Base-by-base conservation (phyloP, 2,329 filamentous ascomycete species). In the Paracoccidioides lutzii region DNA sequence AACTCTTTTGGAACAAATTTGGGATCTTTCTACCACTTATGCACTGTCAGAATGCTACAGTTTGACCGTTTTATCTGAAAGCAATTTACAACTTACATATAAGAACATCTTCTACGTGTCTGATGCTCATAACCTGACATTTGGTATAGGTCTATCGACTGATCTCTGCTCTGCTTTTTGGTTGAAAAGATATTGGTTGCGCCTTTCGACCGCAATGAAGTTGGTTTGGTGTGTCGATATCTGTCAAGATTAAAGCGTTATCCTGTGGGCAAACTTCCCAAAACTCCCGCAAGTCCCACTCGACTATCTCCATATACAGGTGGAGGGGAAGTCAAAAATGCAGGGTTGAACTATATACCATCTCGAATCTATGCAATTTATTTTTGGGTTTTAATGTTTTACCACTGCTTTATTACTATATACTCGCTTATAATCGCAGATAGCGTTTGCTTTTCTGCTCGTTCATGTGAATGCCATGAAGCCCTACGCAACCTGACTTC, bases 191-290 rank as follows among this genome's bases (percentile, higher is more conserved):
- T n/a, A 38, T 10, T 43, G n/a, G n/a, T 10, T 32, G 28, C 12
- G 12, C 30, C 50, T 42, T 43, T 33, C 15, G 37, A 52, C 42
- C 41, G 50, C 50, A 42, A 42, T 52, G 50, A 52, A 38, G 37
- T 22, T 52, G 50, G 50, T 38, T 52, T 52, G 37, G 50, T 52
- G 50, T 52, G 32, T 50, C 46, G 33, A 50, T 50, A 30, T 28
- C 38, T 38, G 9, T 50, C 46, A 38, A 52, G 14, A 32, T 52
- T 52, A 6, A 32, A 38, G 28, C 9, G 33, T 4, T 14, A 5
- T 35, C 22, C 30, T 52, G 33, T 42, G 7, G 28, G 30, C 38
- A 33, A 12, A n/a, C 6, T 52, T 15, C n/a, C 15, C 38, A 15
- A 22, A 22, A 3, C 28, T 41, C 22, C 38, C 22, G 22, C n/a